Conservation (phyloP, 257 asterid species). For the Solanum sparsipilum region DNA sequence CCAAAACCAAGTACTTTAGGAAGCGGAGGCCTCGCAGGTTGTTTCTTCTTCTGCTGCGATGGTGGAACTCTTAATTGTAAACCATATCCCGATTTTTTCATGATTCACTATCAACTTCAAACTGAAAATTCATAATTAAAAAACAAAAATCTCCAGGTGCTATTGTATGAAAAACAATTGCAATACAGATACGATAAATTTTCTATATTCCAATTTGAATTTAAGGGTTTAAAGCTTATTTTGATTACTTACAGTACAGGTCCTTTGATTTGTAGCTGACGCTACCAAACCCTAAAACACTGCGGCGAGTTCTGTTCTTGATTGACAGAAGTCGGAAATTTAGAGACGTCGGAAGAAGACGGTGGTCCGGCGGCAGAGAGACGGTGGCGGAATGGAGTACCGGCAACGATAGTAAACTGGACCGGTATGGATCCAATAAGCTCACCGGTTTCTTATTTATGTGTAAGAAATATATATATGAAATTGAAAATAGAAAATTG, state of each 20-base stretch:
- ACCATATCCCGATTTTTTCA: slow-evolving; percentile 54
- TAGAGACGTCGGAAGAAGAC: neutral
- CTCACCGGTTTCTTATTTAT: neutral
- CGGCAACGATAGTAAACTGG: neutral
- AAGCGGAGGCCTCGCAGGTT: slow-evolving; percentile 43
- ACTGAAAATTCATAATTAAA: neutral
- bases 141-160: neutral
- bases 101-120: neutral
- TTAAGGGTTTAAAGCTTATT: neutral
- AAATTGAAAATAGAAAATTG: too few relatives aligned
- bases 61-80: slow-evolving; percentile 77
- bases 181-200: neutral
- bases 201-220: neutral
- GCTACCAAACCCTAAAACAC: neutral
- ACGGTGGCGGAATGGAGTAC: neutral
- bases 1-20: slow-evolving; percentile 44
- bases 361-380: neutral
- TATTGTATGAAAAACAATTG: neutral
- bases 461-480: neutral
- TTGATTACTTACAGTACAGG: neutral
- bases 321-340: neutral
- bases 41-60: slow-evolving; percentile 64
- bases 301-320: neutral
- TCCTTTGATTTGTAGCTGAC: neutral
- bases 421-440: neutral